Percentiles rank a stretch among this genome's conserved stretches.
Conservation (phyloP, 257 asterid genomes). For the Leonotis leonurus region DNA sequence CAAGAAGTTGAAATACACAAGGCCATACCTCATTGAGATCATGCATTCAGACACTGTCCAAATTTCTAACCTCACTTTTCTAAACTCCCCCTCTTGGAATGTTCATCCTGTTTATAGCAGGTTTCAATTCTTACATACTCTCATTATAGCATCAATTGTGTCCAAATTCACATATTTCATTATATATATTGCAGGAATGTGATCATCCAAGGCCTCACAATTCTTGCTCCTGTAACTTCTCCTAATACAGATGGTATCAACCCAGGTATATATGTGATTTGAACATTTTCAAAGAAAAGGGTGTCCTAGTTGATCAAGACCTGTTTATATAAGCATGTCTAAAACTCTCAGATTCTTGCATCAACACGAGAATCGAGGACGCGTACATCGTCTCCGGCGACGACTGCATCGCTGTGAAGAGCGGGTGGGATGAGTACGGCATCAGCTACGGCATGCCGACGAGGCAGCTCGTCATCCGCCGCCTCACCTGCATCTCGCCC, state of each 20-base stretch:
- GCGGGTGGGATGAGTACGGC: constrained; percentile 94
- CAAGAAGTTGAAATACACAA: constrained; percentile 55
- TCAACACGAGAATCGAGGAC: constrained; percentile 69
- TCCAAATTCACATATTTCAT: no score
- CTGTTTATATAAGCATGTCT: no score
- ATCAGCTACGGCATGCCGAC: constrained; percentile 75
- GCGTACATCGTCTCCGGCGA: constrained; percentile 77
- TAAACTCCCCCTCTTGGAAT: constrained; percentile 83
- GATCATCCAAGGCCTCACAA: constrained; percentile 68
- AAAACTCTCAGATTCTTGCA: constrained; percentile 73
- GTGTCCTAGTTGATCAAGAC: not conserved
- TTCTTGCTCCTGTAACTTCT: constrained; percentile 67
- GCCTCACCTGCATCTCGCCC: constrained; percentile 84
- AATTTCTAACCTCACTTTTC: constrained; percentile 56
- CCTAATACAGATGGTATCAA: constrained; percentile 91
- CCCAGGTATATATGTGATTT: constrained; percentile 47
- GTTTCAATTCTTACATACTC: no score
- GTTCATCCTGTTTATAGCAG: constrained; percentile 85
- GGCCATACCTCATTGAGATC: constrained; percentile 73
- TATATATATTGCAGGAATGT: constrained; percentile 54
- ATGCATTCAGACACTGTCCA: constrained; percentile 66
- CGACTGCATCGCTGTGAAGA: constrained; percentile 80
- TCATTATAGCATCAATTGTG: no score
- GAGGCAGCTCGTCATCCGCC: constrained; percentile 42
- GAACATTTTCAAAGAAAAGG: not conserved